Conservation (phyloP, 352 stramenopile genomes). For the Plasmopara viticola region DNA sequence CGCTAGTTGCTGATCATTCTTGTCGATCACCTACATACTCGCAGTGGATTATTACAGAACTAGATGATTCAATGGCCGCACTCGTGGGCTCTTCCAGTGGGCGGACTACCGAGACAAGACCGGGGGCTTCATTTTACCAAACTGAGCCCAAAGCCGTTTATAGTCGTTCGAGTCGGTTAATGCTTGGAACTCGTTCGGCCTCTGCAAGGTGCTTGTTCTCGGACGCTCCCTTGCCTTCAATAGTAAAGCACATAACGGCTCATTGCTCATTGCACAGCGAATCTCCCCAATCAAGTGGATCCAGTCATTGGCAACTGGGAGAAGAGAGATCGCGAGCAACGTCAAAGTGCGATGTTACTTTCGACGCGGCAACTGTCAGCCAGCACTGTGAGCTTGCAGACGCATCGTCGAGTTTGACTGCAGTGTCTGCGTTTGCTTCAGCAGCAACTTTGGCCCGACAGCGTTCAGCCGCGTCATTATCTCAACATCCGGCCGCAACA, state of each 20-base stretch:
- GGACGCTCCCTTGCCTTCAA: constrained; percentile 13
- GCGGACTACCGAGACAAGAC: constrained; percentile 6
- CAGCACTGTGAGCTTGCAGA: constrained; percentile 5
- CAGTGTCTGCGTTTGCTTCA: constrained; percentile 45
- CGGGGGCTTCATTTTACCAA: constrained; percentile 7
- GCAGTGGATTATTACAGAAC: constrained; percentile 49
- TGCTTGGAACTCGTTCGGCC: constrained; percentile 3
- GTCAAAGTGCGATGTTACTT: constrained; percentile 14
- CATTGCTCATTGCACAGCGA: constrained; percentile 4
- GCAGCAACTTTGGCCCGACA: constrained; percentile 44
- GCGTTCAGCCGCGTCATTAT: constrained; percentile 49
- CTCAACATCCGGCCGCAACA: constrained; percentile 31
- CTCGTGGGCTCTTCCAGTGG: constrained; percentile 4
- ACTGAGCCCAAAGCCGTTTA: constrained; percentile 2
- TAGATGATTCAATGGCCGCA: constrained; percentile 35
- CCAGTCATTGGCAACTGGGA: constrained; percentile 25
- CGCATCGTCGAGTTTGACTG: constrained; percentile 29
- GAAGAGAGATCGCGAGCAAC: constrained; percentile 11
- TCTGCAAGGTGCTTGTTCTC: constrained; percentile 15
- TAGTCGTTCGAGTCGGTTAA: not conserved
- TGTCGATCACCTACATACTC: constrained; percentile 4
- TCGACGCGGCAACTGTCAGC: not conserved
- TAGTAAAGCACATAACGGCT: constrained; percentile 14
- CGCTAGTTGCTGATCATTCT: not conserved
- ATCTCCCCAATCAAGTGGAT: constrained; percentile 10